Percentiles rank a stretch among this genome's conserved stretches.
These are phyloP conservation scores for Polychaeton citri DNA, from an alignment of 2,329 filamentous ascomycete species.

Conservation along the genomic window DNA sequence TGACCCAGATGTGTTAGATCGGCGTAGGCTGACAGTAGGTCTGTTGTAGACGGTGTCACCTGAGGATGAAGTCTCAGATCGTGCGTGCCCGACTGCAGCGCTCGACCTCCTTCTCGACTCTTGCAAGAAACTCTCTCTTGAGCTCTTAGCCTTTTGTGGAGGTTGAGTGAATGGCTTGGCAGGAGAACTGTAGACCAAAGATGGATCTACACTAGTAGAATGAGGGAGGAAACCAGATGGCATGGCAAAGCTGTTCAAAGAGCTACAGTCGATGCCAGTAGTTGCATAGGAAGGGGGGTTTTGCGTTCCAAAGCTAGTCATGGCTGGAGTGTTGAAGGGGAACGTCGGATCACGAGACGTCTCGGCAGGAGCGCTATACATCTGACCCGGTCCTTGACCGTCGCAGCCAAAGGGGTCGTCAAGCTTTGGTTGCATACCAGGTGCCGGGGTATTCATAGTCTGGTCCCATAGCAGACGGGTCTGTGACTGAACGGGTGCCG, in stretches of 20 bases:
- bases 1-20: slow-evolving; percentile 33
- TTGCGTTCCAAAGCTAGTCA: slow-evolving; percentile 18
- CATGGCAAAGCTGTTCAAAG: no score
- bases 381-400: slow-evolving; percentile 1
- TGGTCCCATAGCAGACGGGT: slow-evolving; percentile 32
- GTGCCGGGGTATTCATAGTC: slow-evolving; percentile 8
- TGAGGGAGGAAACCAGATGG: no score
- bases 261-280: no score
- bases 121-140: no score
- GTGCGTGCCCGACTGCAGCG: no score
- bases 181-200: slow-evolving; percentile 26
- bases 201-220: slow-evolving; percentile 33
- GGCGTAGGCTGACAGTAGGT: slow-evolving; percentile 21
- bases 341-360: slow-evolving; percentile 6
- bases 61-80: slow-evolving; percentile 27
- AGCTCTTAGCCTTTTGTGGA: background rate
- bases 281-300: slow-evolving; percentile 8
- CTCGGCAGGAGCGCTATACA: slow-evolving; percentile 2
- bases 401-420: slow-evolving; percentile 18
- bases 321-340: slow-evolving; percentile 18
- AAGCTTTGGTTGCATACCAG: slow-evolving; percentile 10
- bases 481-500: slow-evolving; percentile 45
- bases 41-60: slow-evolving; percentile 16
- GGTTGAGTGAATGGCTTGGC: background rate
- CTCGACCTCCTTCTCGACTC: no score